phyloP scores from a whole-genome alignment of 202 grass and related monocot species.

The Carex arenaria region DNA sequence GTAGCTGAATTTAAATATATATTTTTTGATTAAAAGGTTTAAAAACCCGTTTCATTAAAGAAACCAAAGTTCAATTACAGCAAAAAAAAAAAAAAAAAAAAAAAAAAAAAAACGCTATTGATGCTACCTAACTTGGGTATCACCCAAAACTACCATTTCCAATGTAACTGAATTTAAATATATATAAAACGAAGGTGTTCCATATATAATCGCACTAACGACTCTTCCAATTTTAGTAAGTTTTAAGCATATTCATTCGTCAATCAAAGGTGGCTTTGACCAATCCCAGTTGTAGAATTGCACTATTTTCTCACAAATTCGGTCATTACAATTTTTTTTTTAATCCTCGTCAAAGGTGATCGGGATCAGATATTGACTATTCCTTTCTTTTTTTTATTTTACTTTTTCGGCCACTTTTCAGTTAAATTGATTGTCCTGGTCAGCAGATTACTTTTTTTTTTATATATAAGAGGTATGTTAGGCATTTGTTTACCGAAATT shows the following conservation, averaged over 20 bases:
- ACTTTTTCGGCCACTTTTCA: not conserved
- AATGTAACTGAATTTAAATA: not conserved
- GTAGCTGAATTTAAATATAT: not conserved
- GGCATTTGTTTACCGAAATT: too few species aligned
- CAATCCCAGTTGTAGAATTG: not conserved
- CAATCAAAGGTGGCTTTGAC: not conserved
- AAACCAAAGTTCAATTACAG: too few species aligned
- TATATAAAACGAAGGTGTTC: not conserved
- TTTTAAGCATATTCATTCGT: not conserved
- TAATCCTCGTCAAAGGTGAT: not conserved
- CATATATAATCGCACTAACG: not conserved
- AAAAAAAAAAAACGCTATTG: too few species aligned
- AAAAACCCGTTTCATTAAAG: too few species aligned
- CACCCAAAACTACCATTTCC: not conserved
- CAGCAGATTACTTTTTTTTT: too few species aligned
- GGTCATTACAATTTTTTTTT: not conserved
- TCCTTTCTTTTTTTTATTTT: not conserved
- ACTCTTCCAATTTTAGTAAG: not conserved
- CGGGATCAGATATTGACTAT: not conserved
- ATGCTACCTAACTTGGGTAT: too few species aligned
- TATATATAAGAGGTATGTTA: not conserved
- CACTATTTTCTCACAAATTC: not conserved
- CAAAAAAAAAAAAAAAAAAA: too few species aligned
- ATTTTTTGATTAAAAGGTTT: not conserved
- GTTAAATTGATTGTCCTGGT: too few species aligned